Conservation (phyloP, 176 grass and related monocot species). For the Carex kokanica region DNA sequence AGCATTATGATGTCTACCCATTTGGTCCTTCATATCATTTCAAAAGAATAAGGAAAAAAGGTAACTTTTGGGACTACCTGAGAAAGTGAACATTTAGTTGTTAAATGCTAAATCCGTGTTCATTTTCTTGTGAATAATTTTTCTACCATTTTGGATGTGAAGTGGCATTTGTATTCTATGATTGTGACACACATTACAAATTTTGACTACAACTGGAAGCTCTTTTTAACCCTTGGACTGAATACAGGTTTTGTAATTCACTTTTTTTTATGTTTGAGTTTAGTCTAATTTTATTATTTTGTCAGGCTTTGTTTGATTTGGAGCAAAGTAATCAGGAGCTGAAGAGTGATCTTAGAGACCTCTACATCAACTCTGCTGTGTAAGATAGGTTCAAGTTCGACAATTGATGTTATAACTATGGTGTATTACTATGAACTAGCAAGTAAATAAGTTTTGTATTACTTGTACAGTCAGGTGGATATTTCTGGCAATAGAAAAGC, state of each 20-base stretch:
- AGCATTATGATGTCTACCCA: background rate
- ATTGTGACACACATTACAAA: background rate
- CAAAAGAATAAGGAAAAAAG: background rate
- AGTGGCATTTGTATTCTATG: background rate
- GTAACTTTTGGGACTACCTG: background rate
- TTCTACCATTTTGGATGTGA: background rate
- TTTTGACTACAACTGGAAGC: background rate
- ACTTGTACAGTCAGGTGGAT: slow-evolving; percentile 61
- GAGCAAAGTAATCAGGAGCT: slow-evolving; percentile 84
- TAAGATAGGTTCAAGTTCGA: slow-evolving; percentile 21
- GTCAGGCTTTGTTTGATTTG: slow-evolving; percentile 91
- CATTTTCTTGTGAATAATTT: background rate
- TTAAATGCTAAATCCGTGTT: background rate
- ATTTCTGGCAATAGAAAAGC: slow-evolving; percentile 78
- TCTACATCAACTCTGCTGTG: slow-evolving; percentile 83
- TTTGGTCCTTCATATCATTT: background rate
- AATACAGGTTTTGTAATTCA: background rate
- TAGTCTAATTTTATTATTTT: background rate
- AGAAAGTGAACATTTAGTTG: background rate
- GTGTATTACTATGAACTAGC: background rate
- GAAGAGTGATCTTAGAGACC: slow-evolving; percentile 91
- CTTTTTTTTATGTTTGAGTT: background rate
- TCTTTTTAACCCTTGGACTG: background rate
- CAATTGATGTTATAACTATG: slow-evolving; percentile 1
- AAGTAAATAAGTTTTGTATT: background rate